Percentiles rank a stretch among this genome's conserved stretches.
phyloP scores from a whole-genome alignment of 2,329 filamentous ascomycete genomes.

The Verticillium zaregamsianum region DNA sequence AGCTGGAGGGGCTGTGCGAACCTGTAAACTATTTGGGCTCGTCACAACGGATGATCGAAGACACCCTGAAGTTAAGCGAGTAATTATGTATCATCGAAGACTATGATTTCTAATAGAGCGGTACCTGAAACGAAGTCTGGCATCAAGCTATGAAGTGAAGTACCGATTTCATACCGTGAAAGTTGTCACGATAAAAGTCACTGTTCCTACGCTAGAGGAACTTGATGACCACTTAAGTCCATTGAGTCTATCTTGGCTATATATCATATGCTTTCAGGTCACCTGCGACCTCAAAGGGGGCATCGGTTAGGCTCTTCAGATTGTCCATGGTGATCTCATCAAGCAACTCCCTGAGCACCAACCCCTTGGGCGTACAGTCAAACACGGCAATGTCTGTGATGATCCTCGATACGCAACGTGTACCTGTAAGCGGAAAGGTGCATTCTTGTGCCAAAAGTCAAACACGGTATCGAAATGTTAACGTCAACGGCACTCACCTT shows the following conservation, averaged over 20 bases:
- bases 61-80: conserved; percentile 2
- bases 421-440: conserved; percentile 85
- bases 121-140: too few relatives aligned
- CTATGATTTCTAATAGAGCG: too few relatives aligned
- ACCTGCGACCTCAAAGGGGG: conserved; percentile 75
- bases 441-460: conserved; percentile 53
- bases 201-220: too few relatives aligned
- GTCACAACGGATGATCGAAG: conserved; percentile 12
- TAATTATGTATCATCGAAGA: not conserved
- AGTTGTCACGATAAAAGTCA: too few relatives aligned
- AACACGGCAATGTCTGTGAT: conserved; percentile 84
- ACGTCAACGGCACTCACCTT: conserved; percentile 27
- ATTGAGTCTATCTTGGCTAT: not conserved
- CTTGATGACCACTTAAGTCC: too few relatives aligned
- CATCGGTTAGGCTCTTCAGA: conserved; percentile 81
- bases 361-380: conserved; percentile 74
- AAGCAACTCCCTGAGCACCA: conserved; percentile 52
- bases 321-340: conserved; percentile 50
- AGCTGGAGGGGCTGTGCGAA: conserved; percentile 17
- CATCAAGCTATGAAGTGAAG: too few relatives aligned
- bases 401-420: conserved; percentile 80
- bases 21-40: conserved; percentile 11
- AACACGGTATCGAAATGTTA: not conserved
- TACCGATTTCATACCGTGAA: too few relatives aligned
- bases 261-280: conserved; percentile 59